Conservation (phyloP, 495 filamentous ascomycete species). For the Cercophora newfieldiana region DNA sequence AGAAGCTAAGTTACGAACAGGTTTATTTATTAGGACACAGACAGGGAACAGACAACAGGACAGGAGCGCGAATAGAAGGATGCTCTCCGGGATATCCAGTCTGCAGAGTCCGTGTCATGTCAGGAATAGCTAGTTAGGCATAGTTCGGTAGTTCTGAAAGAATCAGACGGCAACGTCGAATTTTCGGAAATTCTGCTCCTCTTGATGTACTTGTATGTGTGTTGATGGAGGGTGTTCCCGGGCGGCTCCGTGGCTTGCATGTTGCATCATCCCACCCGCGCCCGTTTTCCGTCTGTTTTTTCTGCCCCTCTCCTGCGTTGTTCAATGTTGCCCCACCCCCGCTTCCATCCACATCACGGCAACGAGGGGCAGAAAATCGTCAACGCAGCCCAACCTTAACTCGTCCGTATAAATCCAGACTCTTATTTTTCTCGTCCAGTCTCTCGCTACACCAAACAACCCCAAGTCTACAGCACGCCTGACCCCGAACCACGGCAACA, state of each 20-base stretch:
- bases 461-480: not conserved
- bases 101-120: too few relatives aligned
- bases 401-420: not conserved
- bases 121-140: too few relatives aligned
- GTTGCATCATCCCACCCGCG: not conserved
- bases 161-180: not conserved
- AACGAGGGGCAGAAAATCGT: conserved; percentile 14
- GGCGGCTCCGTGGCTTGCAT: not conserved
- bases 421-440: not conserved
- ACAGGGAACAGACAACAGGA: not conserved
- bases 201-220: not conserved
- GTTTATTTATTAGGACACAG: not conserved
- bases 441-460: not conserved
- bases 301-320: not conserved
- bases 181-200: not conserved
- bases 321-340: not conserved
- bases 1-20: not conserved
- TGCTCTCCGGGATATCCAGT: not conserved
- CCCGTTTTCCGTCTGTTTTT: conserved; percentile 2
- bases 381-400: conserved; percentile 1
- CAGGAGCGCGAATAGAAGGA: not conserved
- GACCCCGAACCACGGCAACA: not conserved
- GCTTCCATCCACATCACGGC: conserved; percentile 8
- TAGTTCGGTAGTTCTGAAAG: too few relatives aligned
- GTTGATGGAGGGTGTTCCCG: not conserved